phyloP scores from a whole-genome alignment of 2,329 filamentous ascomycete species.

The Phoma sp. region DNA sequence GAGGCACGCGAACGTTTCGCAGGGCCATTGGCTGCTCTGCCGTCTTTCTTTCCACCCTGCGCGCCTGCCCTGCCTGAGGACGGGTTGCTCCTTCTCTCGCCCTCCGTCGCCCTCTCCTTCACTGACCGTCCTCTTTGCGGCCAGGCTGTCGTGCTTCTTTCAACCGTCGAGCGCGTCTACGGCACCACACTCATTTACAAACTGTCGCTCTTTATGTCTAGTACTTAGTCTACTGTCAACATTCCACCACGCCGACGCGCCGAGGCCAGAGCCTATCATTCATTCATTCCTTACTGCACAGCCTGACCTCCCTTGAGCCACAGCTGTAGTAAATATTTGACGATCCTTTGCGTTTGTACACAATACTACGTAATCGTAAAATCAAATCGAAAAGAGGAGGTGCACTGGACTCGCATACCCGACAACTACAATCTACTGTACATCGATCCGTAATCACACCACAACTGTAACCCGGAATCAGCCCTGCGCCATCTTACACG shows the following conservation, averaged over 20 bases:
- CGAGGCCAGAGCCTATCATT: conserved; percentile 22
- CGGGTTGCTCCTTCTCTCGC: conserved; percentile 20
- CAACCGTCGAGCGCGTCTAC: conserved; percentile 45
- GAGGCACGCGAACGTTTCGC: conserved; percentile 34
- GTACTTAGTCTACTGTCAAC: conserved; percentile 33
- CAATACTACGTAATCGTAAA: conserved; percentile 33
- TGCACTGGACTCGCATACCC: conserved; percentile 11
- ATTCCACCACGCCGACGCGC: conserved; percentile 33
- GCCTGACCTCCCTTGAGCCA: conserved; percentile 32
- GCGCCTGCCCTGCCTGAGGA: conserved; percentile 16
- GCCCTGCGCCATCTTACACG: conserved; percentile 8
- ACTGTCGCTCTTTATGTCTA: conserved; percentile 43
- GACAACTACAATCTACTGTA: conserved; percentile 2
- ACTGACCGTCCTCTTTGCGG: conserved; percentile 33
- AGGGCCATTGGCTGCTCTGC: conserved; percentile 22
- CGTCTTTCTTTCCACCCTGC: conserved; percentile 25
- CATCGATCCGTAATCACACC: conserved; percentile 7
- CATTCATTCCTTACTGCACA: conserved; percentile 40
- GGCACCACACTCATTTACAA: conserved; percentile 43
- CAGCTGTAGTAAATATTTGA: conserved; percentile 30
- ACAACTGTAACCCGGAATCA: neutral
- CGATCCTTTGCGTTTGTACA: conserved; percentile 23
- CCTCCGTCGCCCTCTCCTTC: conserved; percentile 25
- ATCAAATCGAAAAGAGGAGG: conserved; percentile 19
- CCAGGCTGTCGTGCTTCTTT: conserved; percentile 50